phyloP scores from a whole-genome alignment of 768 basidiomycete genomes.

The Tricholoma flavovirens region DNA sequence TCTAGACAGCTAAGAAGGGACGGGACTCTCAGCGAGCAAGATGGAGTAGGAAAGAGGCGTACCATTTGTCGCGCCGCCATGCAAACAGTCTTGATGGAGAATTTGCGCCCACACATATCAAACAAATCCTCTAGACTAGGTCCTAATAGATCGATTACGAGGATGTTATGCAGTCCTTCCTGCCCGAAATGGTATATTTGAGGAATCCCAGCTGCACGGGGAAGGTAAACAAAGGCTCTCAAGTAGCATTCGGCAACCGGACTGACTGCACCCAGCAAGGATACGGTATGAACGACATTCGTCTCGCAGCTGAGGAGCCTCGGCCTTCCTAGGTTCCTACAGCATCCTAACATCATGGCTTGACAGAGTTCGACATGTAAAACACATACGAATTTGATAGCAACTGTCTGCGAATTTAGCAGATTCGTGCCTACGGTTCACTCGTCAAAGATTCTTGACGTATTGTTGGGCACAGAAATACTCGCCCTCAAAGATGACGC shows the following conservation, averaged over 20 bases:
- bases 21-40: conserved; percentile 6
- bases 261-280: conserved; percentile 83
- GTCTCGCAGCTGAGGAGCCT: conserved; percentile 96
- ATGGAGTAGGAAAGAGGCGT: conserved; percentile 16
- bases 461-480: conserved; percentile 1
- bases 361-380: conserved; percentile 8
- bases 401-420: conserved; percentile 96
- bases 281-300: conserved; percentile 98
- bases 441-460: conserved; percentile 3
- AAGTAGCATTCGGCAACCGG: conserved; percentile 2
- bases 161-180: conserved; percentile 96
- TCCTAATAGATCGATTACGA: conserved; percentile 96
- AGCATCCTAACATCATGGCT: conserved; percentile 9
- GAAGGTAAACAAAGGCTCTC: conserved; percentile 16
- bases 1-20: conserved; percentile 64
- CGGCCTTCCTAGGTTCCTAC: conserved; percentile 89
- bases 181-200: conserved; percentile 99
- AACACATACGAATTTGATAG: conserved; percentile 96
- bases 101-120: conserved; percentile 98
- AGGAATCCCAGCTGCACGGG: conserved; percentile 79
- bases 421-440: conserved; percentile 78
- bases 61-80: conserved; percentile 99
- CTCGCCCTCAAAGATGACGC: conserved; percentile 90
- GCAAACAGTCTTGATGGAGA: conserved; percentile 96
- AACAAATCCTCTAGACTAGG: conserved; percentile 97